A percentile compares a stretch with the other conserved stretches of the same genome.
Evolutionary conservation across 2,329 filamentous ascomycete genomes (phyloP).

Genomic region (Nemania sp.): DNA sequence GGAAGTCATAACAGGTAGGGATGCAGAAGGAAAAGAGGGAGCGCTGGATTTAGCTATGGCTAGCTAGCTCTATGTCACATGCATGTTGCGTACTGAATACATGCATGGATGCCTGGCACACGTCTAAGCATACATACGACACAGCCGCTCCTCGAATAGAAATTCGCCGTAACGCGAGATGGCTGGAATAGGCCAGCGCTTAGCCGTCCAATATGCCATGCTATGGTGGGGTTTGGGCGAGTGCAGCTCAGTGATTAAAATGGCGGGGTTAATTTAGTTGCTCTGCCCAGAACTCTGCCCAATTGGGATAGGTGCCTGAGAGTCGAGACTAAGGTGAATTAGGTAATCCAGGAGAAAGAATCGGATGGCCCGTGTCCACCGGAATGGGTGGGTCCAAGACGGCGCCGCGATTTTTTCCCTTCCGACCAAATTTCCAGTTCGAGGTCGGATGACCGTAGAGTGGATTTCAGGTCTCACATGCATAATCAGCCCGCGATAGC

Average conservation of each 20-base stretch:
- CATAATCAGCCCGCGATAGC: constrained; percentile 26
- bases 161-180: constrained; percentile 4
- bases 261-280: constrained; percentile 14
- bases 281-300: too few relatives aligned
- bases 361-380: too few relatives aligned
- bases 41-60: background rate
- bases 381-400: too few relatives aligned
- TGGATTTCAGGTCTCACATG: background rate
- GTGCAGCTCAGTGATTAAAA: background rate
- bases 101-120: constrained; percentile 8
- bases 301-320: too few relatives aligned
- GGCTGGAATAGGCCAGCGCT: constrained; percentile 31
- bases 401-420: constrained; percentile 28
- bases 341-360: too few relatives aligned
- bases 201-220: constrained; percentile 35
- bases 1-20: background rate
- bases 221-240: constrained; percentile 34
- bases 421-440: constrained; percentile 35
- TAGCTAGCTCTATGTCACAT: constrained; percentile 10
- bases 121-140: too few relatives aligned
- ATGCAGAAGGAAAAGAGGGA: constrained; percentile 1
- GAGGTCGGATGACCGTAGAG: too few relatives aligned
- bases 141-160: constrained; percentile 13
- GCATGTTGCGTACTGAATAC: too few relatives aligned
- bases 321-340: too few relatives aligned